Base-by-base conservation (phyloP, 2,329 filamentous ascomycete genomes). In the Alternaria rosae region DNA sequence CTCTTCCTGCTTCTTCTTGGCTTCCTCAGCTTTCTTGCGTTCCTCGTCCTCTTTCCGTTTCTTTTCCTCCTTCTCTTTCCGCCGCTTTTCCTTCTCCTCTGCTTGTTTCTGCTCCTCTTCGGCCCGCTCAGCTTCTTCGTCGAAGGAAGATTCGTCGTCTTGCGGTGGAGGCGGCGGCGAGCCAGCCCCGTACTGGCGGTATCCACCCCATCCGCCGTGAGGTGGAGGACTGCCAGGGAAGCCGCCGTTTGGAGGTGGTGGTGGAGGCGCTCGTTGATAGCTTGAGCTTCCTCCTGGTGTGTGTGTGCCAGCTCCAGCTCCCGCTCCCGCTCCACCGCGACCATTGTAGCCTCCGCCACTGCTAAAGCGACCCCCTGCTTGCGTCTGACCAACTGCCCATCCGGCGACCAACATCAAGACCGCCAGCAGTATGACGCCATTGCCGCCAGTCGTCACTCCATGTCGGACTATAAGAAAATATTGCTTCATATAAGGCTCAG, bases 381-480 rank as follows among this genome's bases (percentile, higher is more conserved):
- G 88, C 61, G 85, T 88, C 73, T 89, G 87, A 15, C 91, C 92
- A 69, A 90, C 83, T 3, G 89, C 88, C 93, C 93, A 97, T 4
- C 91, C 92, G 9, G 88, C 89, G 26, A 95, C 81, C 6, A 89
- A 93, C 25, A 97, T 89, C 6, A 87, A 88, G 13, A 92, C 78
- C 25, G 93, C 84, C 28, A 97, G 82, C 65, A 95, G 79, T 30
- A 90, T 80, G 74, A 96, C 88, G 7, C 91, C 91, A 71, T 90
- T 86, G 50, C 91, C 91, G 5, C 91, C 91, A 8, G 71, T 68
- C 11, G 70, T 70, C 11, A 78, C 71, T 65, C 80, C 78, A 52
- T 91, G 86, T 38, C 89, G 88, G 51, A 93, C 89, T 57, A 87
- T 86, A 35, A 86, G 82, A 81, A 92, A 90, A 91, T 92, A 97